Base-by-base conservation (phyloP, 352 stramenopile genomes). In the Phytophthora sojae region DNA sequence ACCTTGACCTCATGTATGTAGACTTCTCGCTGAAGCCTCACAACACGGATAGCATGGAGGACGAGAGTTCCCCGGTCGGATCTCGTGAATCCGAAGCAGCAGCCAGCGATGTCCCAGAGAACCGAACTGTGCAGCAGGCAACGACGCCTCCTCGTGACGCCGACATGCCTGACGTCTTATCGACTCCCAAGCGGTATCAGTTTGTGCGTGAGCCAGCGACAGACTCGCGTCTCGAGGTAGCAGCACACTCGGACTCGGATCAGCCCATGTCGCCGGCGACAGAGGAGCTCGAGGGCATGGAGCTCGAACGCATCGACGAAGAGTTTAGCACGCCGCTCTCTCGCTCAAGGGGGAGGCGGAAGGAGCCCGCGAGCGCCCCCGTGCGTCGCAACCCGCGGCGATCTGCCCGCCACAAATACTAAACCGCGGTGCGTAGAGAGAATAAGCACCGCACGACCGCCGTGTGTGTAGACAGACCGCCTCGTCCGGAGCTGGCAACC, bases 271-370 rank as follows among this genome's bases (percentile, higher is more conserved):
- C 86, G 52, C 85, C 80, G 4, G 86, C 83, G 9, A 80, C 85
- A 17, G 79, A 85, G 14, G 87, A 93, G 63, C 71, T 92, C 14
- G 82, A 93, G 50, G 78, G 75, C 23, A 69, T 94, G 85, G 85
- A 94, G 69, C 68, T 93, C 11, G 87, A 94, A 60, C 76, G 82
- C 56, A 90, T 94, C 57, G 87, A 94, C 65, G 87, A 94, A 60
- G 87, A 94, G 70, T 94, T 94, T 75, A 92, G 83, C 73, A 93
- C 87, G 55, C 84, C 84, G 17, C 81, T 90, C 37, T 84, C 70
- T 4, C 69, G 83, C 35, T 85, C 80, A 58, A 79, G 73, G 42
- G 77, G 65, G 9, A 79, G 79, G n/a, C 69, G 80, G 56, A 92
- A 86, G 69, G 83, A 93, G 63, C 71, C 82, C n/a, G 75, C 60